phyloP scores from a whole-genome alignment of 1,284 basidiomycete genomes.

The Caloboletus inedulis region DNA sequence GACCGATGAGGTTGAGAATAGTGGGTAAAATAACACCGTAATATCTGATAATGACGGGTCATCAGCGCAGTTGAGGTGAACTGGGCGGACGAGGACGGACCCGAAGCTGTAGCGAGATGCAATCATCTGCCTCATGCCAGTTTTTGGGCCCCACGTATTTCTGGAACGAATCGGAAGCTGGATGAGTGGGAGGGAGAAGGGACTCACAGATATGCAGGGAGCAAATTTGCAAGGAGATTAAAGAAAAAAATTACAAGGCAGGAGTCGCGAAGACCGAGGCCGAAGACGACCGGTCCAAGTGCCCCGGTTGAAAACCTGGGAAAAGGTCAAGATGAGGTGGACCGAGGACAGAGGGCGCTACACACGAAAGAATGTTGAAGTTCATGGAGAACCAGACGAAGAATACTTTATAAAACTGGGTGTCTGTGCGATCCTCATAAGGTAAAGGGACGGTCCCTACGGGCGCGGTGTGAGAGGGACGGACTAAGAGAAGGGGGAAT shows the following conservation, averaged over 20 bases:
- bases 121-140: conserved; percentile 88
- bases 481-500: fast-evolving
- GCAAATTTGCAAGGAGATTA: conserved; percentile 55
- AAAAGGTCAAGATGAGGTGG: background rate
- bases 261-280: conserved; percentile 67
- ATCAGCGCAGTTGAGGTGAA: background rate
- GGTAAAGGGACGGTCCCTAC: conserved; percentile 53
- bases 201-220: conserved; percentile 60
- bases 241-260: conserved; percentile 77
- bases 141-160: conserved; percentile 80
- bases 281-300: conserved; percentile 65
- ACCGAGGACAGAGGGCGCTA: background rate
- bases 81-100: conserved; percentile 35
- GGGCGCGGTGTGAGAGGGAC: background rate
- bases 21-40: conserved; percentile 65
- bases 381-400: conserved; percentile 75
- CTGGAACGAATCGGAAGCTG: conserved; percentile 36
- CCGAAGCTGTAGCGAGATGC: conserved; percentile 78
- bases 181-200: background rate
- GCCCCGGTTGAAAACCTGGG: conserved; percentile 69
- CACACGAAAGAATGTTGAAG: conserved; percentile 71
- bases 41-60: conserved; percentile 43
- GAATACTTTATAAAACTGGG: conserved; percentile 68
- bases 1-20: conserved; percentile 59
- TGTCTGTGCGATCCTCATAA: conserved; percentile 52